Percentiles rank a stretch among this genome's conserved stretches.
Evolutionary conservation across 2,329 filamentous ascomycete species (phyloP).

Genomic region (Trichoderma asperellum): DNA sequence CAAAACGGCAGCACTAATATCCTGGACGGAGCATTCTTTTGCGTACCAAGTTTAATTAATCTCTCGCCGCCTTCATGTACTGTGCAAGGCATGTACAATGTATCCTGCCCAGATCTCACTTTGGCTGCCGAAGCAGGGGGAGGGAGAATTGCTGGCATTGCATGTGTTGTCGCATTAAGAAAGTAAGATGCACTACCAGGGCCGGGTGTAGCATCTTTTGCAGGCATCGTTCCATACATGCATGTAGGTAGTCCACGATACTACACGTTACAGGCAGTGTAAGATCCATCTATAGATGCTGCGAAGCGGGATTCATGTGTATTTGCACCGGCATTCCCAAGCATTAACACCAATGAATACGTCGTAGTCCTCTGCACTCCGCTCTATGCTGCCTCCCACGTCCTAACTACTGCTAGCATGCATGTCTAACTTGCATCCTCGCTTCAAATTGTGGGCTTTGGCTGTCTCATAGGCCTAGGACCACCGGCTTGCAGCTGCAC

Average conservation of each 20-base stretch:
- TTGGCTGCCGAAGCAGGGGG: constrained; percentile 4
- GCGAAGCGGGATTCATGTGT: no score
- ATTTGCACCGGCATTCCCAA: background rate
- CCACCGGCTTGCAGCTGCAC: background rate
- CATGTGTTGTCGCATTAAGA: background rate
- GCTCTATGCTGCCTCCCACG: background rate
- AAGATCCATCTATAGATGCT: background rate
- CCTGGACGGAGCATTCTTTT: constrained; percentile 2
- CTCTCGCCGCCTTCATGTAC: background rate
- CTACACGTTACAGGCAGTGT: background rate
- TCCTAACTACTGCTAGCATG: background rate
- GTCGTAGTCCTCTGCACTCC: background rate
- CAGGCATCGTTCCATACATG: background rate
- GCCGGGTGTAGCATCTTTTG: background rate
- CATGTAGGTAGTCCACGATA: background rate
- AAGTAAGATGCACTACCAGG: background rate
- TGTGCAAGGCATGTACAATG: background rate
- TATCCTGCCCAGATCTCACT: background rate
- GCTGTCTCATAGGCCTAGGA: background rate
- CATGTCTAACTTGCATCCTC: background rate
- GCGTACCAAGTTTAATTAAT: background rate
- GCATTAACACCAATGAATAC: background rate
- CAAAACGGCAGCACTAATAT: background rate
- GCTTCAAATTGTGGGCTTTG: constrained; percentile 1
- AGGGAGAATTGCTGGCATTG: background rate